Evolutionary conservation across 495 filamentous ascomycete species (phyloP), one percentile per base, ranked within the genome.

Genomic region (Stereocaulon alpinum): DNA sequence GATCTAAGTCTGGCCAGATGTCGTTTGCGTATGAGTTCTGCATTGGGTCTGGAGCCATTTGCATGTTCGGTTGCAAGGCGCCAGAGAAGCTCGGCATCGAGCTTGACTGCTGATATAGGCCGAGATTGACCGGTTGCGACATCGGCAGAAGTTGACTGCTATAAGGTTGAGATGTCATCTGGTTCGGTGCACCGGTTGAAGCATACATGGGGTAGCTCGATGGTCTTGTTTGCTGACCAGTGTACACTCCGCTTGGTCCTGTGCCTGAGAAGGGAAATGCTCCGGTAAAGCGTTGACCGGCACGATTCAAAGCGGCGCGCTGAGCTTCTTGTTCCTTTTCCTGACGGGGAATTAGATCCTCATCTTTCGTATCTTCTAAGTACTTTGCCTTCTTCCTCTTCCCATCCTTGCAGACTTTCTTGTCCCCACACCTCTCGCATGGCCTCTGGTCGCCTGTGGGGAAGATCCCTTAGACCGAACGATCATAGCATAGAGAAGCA

Each of bases 371-470:
- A 76, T 96, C 93, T 72, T 96, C 91, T 50, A 98, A 86, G 74
- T 98, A 98, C 71, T 98, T 98, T 62, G 93, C 93, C 77, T 97
- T 98, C 73, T 98, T 97, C 61, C 93, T 86, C 42, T 96, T 89
- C 44, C 93, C 93, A 67, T 98, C 93, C 68, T 95, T 89, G 69
- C 93, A 98, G 42, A 80, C 80, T 69, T 95, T 89, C 61, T 89
- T 87, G 48, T 96, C 80, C 20, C 89, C 88, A 72, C 93, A 98
- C 67, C 93, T 81, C 66, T 89, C 81, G 71, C 93, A 98, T 51
- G 93, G 93, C 64, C 93, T 80, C 69, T 98, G 91, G 63, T 89
- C 86, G 67, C 85, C 86, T 89, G 44, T 61, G 43, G 44, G 34
- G 32, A 40, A 9, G 14, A 27, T 15, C 34, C 49, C 43, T 47